Evolutionary conservation across 2,329 filamentous ascomycete species (phyloP).

Genomic region (Aspergillus pseudoviridinutans): DNA sequence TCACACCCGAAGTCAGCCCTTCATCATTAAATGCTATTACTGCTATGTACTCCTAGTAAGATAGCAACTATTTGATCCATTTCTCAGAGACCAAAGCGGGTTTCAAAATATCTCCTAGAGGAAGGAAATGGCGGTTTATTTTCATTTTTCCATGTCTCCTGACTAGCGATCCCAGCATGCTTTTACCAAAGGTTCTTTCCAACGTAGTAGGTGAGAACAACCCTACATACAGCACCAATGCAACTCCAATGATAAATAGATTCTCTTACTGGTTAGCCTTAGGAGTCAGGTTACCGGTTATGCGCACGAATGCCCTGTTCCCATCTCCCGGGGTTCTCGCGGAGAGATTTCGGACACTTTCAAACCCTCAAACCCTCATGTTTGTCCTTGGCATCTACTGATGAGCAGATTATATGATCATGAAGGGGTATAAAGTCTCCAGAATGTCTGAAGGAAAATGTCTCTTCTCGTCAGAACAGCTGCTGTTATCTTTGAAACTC

Average conservation of each 20-base stretch:
- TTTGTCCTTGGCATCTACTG: neutral
- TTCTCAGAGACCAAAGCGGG: neutral
- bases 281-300: neutral
- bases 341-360: conserved; percentile 15
- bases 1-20: neutral
- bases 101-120: neutral
- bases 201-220: neutral
- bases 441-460: neutral
- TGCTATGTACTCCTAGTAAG: neutral
- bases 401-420: neutral
- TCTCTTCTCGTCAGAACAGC: neutral
- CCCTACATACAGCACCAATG: neutral
- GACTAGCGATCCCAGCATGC: neutral
- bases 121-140: neutral
- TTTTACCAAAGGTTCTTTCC: neutral
- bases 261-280: neutral
- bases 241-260: neutral
- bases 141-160: neutral
- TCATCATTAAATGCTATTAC: neutral
- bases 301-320: neutral
- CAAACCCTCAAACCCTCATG: neutral
- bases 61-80: neutral
- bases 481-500: neutral
- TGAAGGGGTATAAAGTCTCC: neutral
- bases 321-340: neutral